Base-by-base conservation (phyloP, 2,329 filamentous ascomycete species). In the Gliomastix tumulicola region DNA sequence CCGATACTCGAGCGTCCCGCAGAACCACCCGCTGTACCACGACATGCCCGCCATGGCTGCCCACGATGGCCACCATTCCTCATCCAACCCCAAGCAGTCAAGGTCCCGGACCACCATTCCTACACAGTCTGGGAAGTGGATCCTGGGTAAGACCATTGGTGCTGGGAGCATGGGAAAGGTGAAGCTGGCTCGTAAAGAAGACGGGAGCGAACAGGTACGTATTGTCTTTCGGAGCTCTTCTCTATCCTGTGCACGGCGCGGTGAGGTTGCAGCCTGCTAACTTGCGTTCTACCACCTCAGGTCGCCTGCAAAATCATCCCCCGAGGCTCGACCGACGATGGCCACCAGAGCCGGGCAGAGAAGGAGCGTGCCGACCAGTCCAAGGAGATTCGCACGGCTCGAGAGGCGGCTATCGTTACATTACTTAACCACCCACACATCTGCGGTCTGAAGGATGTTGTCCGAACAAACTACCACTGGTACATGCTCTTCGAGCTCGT, bases 401-500 rank as follows among this genome's bases (percentile, higher is more conserved):
- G 92, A 54, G 92, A 98, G 60, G 90, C 92, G 30, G 92, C 92
- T 48, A 97, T 98, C 54, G 90, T 96, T 44, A 94, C 87, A 19
- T 78, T 98, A 33, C 76, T 96, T 39, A 88, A 88, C 54, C 92
- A 97, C 53, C 92, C 90, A 12, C 94, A 95, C 55, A 94, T 98
- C 40, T 97, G 92, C 58, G 88, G 86, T 41, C 85, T 98, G 74
- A 81, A 88, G 46, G 92, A 98, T 63, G 88, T 96, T 19, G 84
- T 97, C 39, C 83, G 89, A 40, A 97, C 92, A 35, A 90, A 92
- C 53, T 92, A 96, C 58, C 92, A 98, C 62, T 98, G 92, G 92
- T 98, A 98, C 63, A 98, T 98, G 92, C 79, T 98, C 35, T 98
- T 95, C 55, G 92, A 98, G 65, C 96, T 92, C 59, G 92, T 98